These are phyloP conservation scores for Kalmanozyma brasiliensis DNA, from an alignment of 1,284 basidiomycete species.

Conservation along the genomic window DNA sequence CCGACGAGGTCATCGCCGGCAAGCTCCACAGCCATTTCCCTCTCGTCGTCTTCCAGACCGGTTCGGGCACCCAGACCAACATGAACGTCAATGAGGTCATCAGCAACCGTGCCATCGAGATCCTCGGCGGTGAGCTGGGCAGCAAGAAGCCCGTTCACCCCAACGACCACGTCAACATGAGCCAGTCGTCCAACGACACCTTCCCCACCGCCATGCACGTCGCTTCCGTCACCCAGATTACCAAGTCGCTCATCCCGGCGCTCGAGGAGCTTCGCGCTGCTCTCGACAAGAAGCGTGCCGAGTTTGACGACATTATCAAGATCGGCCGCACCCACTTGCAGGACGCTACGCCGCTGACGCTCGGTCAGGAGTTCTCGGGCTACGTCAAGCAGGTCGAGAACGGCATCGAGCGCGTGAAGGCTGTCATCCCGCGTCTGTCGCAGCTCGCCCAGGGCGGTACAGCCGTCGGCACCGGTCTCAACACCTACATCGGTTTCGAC, in stretches of 20 bases:
- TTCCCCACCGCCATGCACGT: constrained; percentile 99
- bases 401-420: constrained; percentile 86
- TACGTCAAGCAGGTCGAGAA: constrained; percentile 95
- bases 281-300: constrained; percentile 81
- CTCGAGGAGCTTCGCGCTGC: constrained; percentile 84
- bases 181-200: constrained; percentile 98
- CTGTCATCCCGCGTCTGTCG: constrained; percentile 84
- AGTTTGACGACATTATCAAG: constrained; percentile 79
- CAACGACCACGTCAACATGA: constrained; percentile 99
- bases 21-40: constrained; percentile 89
- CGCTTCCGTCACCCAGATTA: constrained; percentile 90
- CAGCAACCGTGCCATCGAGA: constrained; percentile 96
- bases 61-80: constrained; percentile 98
- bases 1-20: constrained; percentile 97
- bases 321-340: constrained; percentile 96
- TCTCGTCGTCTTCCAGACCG: constrained; percentile 98
- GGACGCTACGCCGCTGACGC: constrained; percentile 96
- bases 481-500: constrained; percentile 97
- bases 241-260: constrained; percentile 83
- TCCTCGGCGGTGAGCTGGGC: constrained; percentile 93
- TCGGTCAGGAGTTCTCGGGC: constrained; percentile 98
- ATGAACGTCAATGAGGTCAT: constrained; percentile 99
- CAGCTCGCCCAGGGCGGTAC: constrained; percentile 97
- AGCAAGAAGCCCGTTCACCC: constrained; percentile 98
- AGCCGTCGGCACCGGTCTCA: constrained; percentile 94